Conservation (phyloP, 1,139 yeast species). For the Scheffersomyces segobiensis region DNA sequence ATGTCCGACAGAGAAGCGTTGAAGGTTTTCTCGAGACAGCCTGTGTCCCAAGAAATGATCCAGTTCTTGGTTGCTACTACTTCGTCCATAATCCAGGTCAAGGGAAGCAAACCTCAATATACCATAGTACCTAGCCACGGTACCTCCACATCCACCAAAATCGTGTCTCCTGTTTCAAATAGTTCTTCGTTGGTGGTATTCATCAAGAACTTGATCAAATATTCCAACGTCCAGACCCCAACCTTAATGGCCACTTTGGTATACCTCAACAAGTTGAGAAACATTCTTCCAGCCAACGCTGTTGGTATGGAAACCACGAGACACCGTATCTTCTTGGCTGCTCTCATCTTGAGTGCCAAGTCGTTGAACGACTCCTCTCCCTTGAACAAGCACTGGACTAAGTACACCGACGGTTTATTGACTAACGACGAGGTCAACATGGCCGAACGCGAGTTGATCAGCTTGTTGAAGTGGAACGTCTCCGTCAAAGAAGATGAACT, state of each 20-base stretch:
- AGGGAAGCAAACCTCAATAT: slow-evolving; percentile 25
- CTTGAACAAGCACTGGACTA: slow-evolving; percentile 93
- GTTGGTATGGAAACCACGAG: slow-evolving; percentile 92
- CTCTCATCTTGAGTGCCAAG: slow-evolving; percentile 86
- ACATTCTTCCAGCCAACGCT: slow-evolving; percentile 81
- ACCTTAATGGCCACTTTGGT: slow-evolving; percentile 91
- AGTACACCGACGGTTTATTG: slow-evolving; percentile 83
- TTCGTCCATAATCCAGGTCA: slow-evolving; percentile 68
- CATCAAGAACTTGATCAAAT: slow-evolving; percentile 68
- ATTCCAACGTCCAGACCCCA: slow-evolving; percentile 92
- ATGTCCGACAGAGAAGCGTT: slow-evolving; percentile 64
- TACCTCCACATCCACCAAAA: slow-evolving; percentile 10
- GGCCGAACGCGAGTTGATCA: slow-evolving; percentile 85
- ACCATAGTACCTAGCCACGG: slow-evolving; percentile 14
- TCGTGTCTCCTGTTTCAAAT: slow-evolving; percentile 28
- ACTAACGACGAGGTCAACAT: slow-evolving; percentile 79
- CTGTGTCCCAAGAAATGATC: slow-evolving; percentile 80
- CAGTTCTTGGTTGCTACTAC: slow-evolving; percentile 79
- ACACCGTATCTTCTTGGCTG: slow-evolving; percentile 87
- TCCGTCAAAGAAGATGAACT: slow-evolving; percentile 70
- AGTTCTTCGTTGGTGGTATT: slow-evolving; percentile 51
- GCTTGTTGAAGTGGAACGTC: slow-evolving; percentile 82
- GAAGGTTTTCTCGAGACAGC: slow-evolving; percentile 69
- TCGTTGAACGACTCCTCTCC: slow-evolving; percentile 92
- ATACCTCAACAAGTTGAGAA: slow-evolving; percentile 73